Base-by-base conservation (phyloP, 192 early-diverging fungal genomes). In the Chytriomyces sp. region DNA sequence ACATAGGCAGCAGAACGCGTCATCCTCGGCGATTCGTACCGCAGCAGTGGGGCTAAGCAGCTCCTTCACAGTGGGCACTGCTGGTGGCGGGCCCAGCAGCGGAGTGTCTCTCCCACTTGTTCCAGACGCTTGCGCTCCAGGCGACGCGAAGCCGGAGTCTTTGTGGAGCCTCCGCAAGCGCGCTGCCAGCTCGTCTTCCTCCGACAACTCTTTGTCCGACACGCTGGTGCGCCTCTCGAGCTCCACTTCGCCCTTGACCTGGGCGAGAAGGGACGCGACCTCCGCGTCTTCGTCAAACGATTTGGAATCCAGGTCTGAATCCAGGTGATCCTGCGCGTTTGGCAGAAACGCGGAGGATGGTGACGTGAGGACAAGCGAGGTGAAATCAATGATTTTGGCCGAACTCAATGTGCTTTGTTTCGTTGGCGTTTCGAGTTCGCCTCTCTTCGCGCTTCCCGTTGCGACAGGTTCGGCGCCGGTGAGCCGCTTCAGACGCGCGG, bases 1-100 rank as follows among this genome's bases (percentile, higher is more conserved):
- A 70, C 88, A 89, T 12, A 89, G 79, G 53, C 88, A 82, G 59
- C 82, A 84, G 36, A 62, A 59, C 30, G 49, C 58, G 39, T 56
- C 58, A 34, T 54, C 70, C 8, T 22, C 8, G 17, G 30, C 4
- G 4, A 59, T 19, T 26, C 22, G 49, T 0, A 34, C 14, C 30
- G 39, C 17, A 25, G n/a, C 6, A 49, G 44, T n/a, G 28, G 58
- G 39, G 0, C 7, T 25, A 4, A 64, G 60, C 14, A 72, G 44
- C 0, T 72, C 36, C n/a, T n/a, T 26, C 0, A 39, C 19, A 7
- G 28, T 22, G 7, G n/a, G 25, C 22, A 38, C 25, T 17, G 49
- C 1, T 1, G 34, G 56, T 14, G 56, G 54, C n/a, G 54, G 66
- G n/a, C 32, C 26, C n/a, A 28, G 26, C 0, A 71, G 69, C 34